Evolutionary conservation across 2,329 filamentous ascomycete genomes (phyloP), one percentile per base, ranked within the genome.

Genomic region (Microsporum audouinii): DNA sequence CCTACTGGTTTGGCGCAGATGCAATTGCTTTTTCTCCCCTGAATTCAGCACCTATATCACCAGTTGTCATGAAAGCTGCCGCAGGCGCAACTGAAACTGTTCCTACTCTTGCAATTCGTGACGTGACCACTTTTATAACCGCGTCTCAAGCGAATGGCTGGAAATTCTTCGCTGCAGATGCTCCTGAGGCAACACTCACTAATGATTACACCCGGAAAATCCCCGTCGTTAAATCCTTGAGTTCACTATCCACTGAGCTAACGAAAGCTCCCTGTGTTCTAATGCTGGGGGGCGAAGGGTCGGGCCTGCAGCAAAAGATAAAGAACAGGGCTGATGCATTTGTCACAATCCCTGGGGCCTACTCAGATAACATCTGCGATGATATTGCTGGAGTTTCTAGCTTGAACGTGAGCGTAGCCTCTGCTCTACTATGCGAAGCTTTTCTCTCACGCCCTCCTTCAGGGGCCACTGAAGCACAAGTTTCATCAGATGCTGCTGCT

Each of bases 361-460:
- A 81, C 69, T 64, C 68, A 3, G 56, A 70, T 7, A 70, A 70
- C 1, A 65, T 70, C 7, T 63, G 66, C 8, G 68, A 71, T 14
- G 74, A 77, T 65, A 70, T 70, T 3, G 71, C 84, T 66, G 71
- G 80, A 1, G 84, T 99, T 2, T 92, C 97, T 73, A 96, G 91
- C 72, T 76, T 99, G 71, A 97, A 99, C 71, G 94, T 97, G 43
- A 90, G 89, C 70, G 91, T 95, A 23, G 92, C 94, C 1, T 84
- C 89, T 5, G 90, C 84, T 0, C 76, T 97, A 57, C 75, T 97
- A 58, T 75, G 75, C 65, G 69, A 76, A 60, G 73, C 69, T 64
- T 75, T 77, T 61, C 65, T 76, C 58, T 71, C 69, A 2, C 65
- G 68, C 31, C 72, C 71, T 10, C 10, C 12, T 29, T 55, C 31